Base-by-base conservation (phyloP, 148 eudicot species). In the Chenopodium berlandieri region DNA sequence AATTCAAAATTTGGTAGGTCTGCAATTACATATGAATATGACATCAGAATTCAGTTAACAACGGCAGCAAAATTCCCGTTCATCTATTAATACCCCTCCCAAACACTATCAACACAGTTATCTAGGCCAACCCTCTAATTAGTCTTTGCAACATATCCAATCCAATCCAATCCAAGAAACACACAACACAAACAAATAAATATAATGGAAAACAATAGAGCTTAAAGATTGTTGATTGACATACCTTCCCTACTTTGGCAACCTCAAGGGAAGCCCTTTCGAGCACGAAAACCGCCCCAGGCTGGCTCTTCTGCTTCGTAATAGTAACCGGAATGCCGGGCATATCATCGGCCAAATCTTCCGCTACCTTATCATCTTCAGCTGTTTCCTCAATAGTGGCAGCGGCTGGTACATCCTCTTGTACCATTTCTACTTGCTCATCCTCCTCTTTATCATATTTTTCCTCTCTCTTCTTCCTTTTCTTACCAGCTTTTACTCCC, bases 1-100 rank as follows among this genome's bases (percentile, higher is more conserved):
- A 91, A 85, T 91, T 92, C 84, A 94, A 88, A 76, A 96, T 87
- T 83, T 92, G 92, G 84, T 92, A 96, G 4, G 77, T 85, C 98
- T 94, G 92, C 81, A 87, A 12, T 74, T 73, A 77, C 58, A 74
- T 10, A 77, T 14, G 30, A 75, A 71, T 60, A 25, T 48, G 31
- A 76, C 19, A 80, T 66, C 32, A 37, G 17, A n/a, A 73, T 12
- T 46, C 4, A 3, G 27, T 73, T 44, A 20, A 80, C 5, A 11
- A 48, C 27, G 12, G 19, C 22, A 3, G 27, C 17, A 22, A 31
- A 40, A 40, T 9, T 47, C 40, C 50, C 22, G 3, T 30, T 25
- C 23, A 50, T 7, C 54, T 7, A 1, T 17, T 25, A 68, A 0
- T 16, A 48, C 20, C 17, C 73, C 56, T 5, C 25, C 72, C 8